phyloP scores from a whole-genome alignment of 441 rosid species.

The Pelargonium myrrhifolium region DNA sequence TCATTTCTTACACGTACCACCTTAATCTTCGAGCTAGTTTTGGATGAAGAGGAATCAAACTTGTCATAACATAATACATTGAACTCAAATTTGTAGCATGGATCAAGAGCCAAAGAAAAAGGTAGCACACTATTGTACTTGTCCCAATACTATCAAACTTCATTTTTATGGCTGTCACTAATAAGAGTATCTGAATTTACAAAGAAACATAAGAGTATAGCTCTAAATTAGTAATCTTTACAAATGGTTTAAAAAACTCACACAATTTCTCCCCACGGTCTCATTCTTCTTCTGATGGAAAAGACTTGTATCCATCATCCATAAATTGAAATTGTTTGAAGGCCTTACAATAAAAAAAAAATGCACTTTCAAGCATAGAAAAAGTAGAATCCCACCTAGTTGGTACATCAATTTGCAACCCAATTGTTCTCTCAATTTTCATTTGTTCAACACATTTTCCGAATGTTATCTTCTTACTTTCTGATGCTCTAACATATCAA shows the following conservation, averaged over 20 bases:
- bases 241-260: not conserved
- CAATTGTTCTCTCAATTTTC: not conserved
- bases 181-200: not conserved
- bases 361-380: constrained; percentile 10
- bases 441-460: not conserved
- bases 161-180: not conserved
- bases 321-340: not conserved
- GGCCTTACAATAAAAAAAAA: not conserved
- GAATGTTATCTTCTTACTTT: constrained; percentile 10
- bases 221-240: not conserved
- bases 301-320: not conserved
- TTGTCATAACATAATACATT: not conserved
- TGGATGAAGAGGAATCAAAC: not conserved
- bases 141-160: constrained; percentile 4
- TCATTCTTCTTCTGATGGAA: not conserved
- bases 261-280: not conserved
- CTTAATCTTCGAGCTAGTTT: not conserved
- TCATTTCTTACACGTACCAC: not conserved
- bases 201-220: no score
- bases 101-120: not conserved
- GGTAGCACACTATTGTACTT: not conserved
- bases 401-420: constrained; percentile 10
- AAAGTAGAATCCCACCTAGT: not conserved
- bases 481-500: not conserved
- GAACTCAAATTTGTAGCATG: constrained; percentile 1